phyloP scores from a whole-genome alignment of 2,329 filamentous ascomycete species.

The Penicillium sp. region DNA sequence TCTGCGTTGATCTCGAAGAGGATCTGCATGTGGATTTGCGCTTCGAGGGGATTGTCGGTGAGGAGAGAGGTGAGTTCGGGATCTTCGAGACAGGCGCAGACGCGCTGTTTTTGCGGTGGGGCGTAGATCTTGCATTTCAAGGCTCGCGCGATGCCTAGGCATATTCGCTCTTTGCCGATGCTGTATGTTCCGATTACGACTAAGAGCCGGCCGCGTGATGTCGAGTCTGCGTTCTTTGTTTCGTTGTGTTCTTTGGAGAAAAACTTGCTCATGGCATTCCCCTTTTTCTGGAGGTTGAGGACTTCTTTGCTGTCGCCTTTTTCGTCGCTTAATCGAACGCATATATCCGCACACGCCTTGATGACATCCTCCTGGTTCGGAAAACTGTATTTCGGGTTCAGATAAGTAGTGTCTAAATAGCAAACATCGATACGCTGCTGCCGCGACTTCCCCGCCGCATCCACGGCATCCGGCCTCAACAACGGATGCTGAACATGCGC shows the following conservation, averaged over 20 bases:
- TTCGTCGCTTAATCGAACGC: constrained; percentile 69
- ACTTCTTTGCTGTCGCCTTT: constrained; percentile 54
- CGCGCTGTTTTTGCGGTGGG: constrained; percentile 73
- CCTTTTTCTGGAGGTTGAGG: constrained; percentile 55
- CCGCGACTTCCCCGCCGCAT: constrained; percentile 64
- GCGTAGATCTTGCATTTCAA: constrained; percentile 87
- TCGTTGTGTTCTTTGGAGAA: constrained; percentile 40
- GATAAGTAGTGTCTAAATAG: constrained; percentile 95
- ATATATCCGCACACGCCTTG: constrained; percentile 80
- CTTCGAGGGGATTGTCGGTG: constrained; percentile 74
- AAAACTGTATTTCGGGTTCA: constrained; percentile 93
- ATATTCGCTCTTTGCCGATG: constrained; percentile 96
- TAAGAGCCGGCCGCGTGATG: constrained; percentile 59
- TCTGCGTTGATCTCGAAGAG: constrained; percentile 91
- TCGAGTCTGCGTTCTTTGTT: constrained; percentile 27
- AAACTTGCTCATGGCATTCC: constrained; percentile 61
- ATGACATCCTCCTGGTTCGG: constrained; percentile 87
- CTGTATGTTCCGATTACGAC: constrained; percentile 96
- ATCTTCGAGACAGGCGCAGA: constrained; percentile 82
- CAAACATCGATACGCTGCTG: constrained; percentile 92
- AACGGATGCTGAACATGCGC: constrained; percentile 79
- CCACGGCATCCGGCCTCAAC: constrained; percentile 68
- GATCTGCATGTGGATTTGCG: constrained; percentile 97
- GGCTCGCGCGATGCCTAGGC: constrained; percentile 83
- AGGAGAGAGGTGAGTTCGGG: constrained; percentile 72